Evolutionary conservation across 2,329 filamentous ascomycete genomes (phyloP), one percentile per base, ranked within the genome.

Genomic region (Polytolypa hystricis): DNA sequence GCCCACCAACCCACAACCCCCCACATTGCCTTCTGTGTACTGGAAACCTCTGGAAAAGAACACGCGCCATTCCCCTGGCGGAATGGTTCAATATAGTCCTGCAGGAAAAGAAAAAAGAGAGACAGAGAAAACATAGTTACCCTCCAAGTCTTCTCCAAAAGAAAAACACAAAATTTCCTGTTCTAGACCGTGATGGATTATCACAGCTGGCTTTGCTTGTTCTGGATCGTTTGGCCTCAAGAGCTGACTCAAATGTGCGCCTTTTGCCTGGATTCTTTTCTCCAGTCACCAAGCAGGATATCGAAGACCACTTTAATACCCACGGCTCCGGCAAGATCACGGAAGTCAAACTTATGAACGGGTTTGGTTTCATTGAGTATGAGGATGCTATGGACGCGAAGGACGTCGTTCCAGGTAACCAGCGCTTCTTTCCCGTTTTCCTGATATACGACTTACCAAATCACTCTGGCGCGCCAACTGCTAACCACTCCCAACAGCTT

Each of bases 311-410:
- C 65, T 98, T 98, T 68, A 81, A 81, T 61, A 85, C 79, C 56
- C 86, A 95, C 78, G 91, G 89, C 59, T 89, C 86, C 52, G 91
- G 91, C 62, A 86, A 94, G 62, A 96, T 98, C 60, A 91, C 83
- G 50, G 91, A 98, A 70, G 89, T 98, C 69, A 98, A 98, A 72
- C 78, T 98, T 47, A 98, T 98, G 91, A 96, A 94, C 61, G 91
- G 91, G 56, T 98, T 98, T 60, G 91, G 91, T 61, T 98, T 98
- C 71, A 94, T 98, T 60, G 91, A 98, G 65, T 98, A 96, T 66
- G 93, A 95, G 65, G 91, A 96, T 68, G 79, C 86, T 41, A 84
- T 95, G 82, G 91, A 98, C 68, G 91, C 91, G 50, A 83, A 89
- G 58, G 91, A 98, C 67, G 87, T 98, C 47, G 91, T 98, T 56